A percentile compares a stretch with the other conserved stretches of the same genome.
Conservation (phyloP, 352 stramenopile genomes). For the Phytophthora tentaculata region DNA sequence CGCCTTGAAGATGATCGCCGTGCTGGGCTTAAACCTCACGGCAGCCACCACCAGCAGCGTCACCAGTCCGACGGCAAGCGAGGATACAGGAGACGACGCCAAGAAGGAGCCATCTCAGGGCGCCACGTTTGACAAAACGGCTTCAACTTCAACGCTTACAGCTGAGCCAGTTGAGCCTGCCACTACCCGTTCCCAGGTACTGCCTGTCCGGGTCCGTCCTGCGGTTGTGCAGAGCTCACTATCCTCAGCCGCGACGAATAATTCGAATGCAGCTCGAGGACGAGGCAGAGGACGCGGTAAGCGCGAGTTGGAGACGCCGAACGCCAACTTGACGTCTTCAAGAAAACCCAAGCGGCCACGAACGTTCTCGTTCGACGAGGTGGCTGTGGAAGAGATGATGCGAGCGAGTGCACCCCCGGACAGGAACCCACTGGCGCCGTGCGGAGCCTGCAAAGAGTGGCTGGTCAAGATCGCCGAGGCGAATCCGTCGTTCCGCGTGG, state of each 20-base stretch:
- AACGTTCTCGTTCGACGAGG: slow-evolving; percentile 83
- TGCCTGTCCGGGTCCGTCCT: slow-evolving; percentile 27
- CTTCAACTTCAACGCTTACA: slow-evolving; percentile 36
- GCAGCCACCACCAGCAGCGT: slow-evolving; percentile 20
- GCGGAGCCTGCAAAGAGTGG: slow-evolving; percentile 99
- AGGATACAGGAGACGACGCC: slow-evolving; percentile 11
- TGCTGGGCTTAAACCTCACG: slow-evolving; percentile 89
- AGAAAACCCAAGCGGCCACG: slow-evolving; percentile 85
- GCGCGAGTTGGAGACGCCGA: slow-evolving; percentile 32
- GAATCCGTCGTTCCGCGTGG: slow-evolving; percentile 96
- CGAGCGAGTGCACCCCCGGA: slow-evolving; percentile 55
- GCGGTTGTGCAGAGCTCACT: slow-evolving; percentile 15
- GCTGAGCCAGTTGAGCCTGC: slow-evolving; percentile 8
- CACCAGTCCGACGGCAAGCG: slow-evolving; percentile 16
- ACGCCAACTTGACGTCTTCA: slow-evolving; percentile 38
- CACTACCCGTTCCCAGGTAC: slow-evolving; percentile 6
- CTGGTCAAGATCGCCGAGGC: slow-evolving; percentile 99
- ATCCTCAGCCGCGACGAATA: slow-evolving; percentile 7
- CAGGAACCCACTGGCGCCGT: slow-evolving; percentile 97
- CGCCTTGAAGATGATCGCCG: slow-evolving; percentile 95
- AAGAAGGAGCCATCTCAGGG: slow-evolving; percentile 26
- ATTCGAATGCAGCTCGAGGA: background rate
- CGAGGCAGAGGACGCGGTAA: slow-evolving; percentile 29
- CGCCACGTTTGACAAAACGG: slow-evolving; percentile 26
- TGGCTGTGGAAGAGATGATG: slow-evolving; percentile 54